These are phyloP conservation scores for Aspergillus transmontanensis DNA, from an alignment of 2,329 filamentous ascomycete genomes.

Conservation along the genomic window DNA sequence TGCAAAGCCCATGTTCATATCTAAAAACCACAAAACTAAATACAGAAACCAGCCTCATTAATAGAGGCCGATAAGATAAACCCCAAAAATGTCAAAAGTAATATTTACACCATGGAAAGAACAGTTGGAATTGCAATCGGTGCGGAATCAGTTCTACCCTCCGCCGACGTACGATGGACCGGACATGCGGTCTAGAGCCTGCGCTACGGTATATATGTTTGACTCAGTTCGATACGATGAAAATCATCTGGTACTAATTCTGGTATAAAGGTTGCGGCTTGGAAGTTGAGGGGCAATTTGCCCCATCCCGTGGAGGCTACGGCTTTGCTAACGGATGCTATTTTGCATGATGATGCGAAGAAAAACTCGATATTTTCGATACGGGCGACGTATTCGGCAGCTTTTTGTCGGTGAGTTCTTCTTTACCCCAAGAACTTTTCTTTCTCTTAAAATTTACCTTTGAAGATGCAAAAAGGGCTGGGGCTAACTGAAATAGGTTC, in stretches of 20 bases:
- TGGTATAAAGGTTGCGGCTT: constrained; percentile 42
- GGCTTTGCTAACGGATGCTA: constrained; percentile 49
- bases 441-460: no score
- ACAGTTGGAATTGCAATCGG: constrained; percentile 37
- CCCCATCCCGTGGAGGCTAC: constrained; percentile 51
- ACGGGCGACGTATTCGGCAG: constrained; percentile 47
- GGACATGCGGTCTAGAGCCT: constrained; percentile 43
- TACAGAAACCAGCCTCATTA: background rate
- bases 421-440: background rate
- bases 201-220: constrained; percentile 36
- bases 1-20: background rate
- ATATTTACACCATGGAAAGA: constrained; percentile 47
- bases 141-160: constrained; percentile 45
- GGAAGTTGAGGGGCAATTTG: constrained; percentile 48
- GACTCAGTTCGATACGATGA: background rate
- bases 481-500: constrained; percentile 33
- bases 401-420: constrained; percentile 46
- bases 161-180: constrained; percentile 32
- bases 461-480: background rate
- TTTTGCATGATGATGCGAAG: constrained; percentile 45
- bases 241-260: background rate
- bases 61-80: background rate
- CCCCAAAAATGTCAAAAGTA: constrained; percentile 40
- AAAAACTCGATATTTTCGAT: constrained; percentile 49
- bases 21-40: background rate